Percentiles rank a stretch among this genome's conserved stretches.
These are phyloP conservation scores for Candida bentonensis DNA, from an alignment of 805 yeast species.

Conservation along the genomic window DNA sequence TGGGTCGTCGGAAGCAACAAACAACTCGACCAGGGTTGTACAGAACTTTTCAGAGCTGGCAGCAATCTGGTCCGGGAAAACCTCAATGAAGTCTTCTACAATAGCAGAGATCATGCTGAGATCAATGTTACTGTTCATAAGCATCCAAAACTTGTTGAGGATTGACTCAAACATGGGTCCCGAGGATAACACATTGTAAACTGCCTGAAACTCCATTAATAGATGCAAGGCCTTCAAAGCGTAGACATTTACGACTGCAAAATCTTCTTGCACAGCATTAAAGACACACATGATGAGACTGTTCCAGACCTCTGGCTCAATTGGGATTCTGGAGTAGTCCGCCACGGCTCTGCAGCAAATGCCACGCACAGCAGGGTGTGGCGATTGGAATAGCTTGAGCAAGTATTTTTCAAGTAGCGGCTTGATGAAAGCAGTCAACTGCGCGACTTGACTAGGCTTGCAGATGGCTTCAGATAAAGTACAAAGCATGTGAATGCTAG, in stretches of 20 bases:
- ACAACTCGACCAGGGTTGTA: not conserved
- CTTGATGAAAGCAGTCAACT: not conserved
- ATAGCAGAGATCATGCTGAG: not conserved
- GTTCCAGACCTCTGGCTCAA: not conserved
- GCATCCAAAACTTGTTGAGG: not conserved
- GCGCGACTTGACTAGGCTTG: not conserved
- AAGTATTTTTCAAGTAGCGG: not conserved
- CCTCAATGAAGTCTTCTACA: not conserved
- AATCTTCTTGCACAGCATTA: not conserved
- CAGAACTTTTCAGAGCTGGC: not conserved
- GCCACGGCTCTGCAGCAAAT: not conserved
- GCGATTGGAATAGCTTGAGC: not conserved
- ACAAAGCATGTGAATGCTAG: not conserved
- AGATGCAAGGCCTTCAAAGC: not conserved
- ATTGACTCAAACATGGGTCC: not conserved
- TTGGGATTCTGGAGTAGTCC: not conserved
- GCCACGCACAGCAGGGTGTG: not conserved
- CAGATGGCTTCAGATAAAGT: not conserved
- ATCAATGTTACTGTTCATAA: slow-evolving; percentile 1
- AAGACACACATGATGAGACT: not conserved
- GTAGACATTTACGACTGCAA: not conserved
- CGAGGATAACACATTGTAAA: not conserved
- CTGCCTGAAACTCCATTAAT: not conserved
- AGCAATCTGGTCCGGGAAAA: not conserved
- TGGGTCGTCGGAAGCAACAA: not conserved